A percentile compares a stretch with the other conserved stretches of the same genome.
These are phyloP conservation scores for Eutrema yunnanense DNA, from an alignment of 345 rosid genomes.

Conservation along the genomic window DNA sequence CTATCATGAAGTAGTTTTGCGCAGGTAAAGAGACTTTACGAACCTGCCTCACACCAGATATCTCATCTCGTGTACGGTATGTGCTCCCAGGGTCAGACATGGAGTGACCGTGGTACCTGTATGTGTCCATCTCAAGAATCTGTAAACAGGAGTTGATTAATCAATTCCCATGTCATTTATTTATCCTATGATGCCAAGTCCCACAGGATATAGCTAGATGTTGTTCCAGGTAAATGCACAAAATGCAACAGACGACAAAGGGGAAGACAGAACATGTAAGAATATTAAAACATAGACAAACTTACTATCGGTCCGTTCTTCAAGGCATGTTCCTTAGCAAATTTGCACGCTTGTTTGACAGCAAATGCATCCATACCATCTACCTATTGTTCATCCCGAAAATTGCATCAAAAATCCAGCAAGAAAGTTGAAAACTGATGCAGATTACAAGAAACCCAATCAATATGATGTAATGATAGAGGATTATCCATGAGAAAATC, in stretches of 20 bases:
- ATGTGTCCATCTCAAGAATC: slow-evolving; percentile 99
- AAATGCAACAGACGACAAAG: background rate
- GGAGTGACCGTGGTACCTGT: slow-evolving; percentile 97
- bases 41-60: slow-evolving; percentile 92
- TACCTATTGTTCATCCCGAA: slow-evolving; percentile 38
- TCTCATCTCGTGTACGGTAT: slow-evolving; percentile 97
- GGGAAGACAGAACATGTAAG: background rate
- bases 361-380: slow-evolving; percentile 99
- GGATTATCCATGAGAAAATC: background rate
- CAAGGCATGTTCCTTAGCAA: slow-evolving; percentile 83
- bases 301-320: slow-evolving; percentile 97
- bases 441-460: background rate
- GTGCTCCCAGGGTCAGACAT: slow-evolving; percentile 99
- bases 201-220: background rate
- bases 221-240: background rate
- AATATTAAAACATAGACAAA: slow-evolving; percentile 1
- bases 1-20: background rate
- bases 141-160: slow-evolving; percentile 30
- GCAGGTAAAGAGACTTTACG: slow-evolving; percentile 4
- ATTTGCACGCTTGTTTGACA: slow-evolving; percentile 94
- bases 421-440: background rate
- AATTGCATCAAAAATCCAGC: background rate
- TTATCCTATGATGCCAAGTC: background rate
- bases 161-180: background rate
- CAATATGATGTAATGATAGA: background rate